Percentiles rank a stretch among this genome's conserved stretches.
Conservation (phyloP, 2,329 filamentous ascomycete genomes). For the Stagonosporopsis rhizophila region DNA sequence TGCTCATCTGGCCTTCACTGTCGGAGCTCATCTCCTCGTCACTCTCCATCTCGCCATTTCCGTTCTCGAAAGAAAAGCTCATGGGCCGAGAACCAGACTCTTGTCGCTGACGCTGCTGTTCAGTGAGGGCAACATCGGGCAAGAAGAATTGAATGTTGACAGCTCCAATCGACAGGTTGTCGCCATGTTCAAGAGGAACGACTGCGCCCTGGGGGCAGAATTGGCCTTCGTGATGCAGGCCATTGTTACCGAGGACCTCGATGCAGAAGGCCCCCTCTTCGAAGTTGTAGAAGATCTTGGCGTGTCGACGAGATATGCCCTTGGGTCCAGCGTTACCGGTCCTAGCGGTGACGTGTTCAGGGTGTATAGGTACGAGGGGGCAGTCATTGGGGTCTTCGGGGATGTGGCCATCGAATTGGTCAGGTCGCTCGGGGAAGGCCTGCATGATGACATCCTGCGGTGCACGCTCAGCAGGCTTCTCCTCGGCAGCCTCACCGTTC, state of each 20-base stretch:
- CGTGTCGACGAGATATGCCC: constrained; percentile 75
- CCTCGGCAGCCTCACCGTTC: constrained; percentile 41
- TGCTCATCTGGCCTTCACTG: constrained; percentile 41
- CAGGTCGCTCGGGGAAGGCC: constrained; percentile 44
- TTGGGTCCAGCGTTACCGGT: constrained; percentile 69
- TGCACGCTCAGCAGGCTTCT: constrained; percentile 40
- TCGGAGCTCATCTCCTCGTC: constrained; percentile 51
- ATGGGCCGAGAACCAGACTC: constrained; percentile 64
- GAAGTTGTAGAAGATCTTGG: constrained; percentile 74
- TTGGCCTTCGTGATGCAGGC: constrained; percentile 59
- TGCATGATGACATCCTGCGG: constrained; percentile 48
- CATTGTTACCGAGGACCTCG: constrained; percentile 68
- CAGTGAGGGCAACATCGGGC: constrained; percentile 58
- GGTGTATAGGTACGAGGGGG: constrained; percentile 75
- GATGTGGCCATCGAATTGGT: constrained; percentile 64
- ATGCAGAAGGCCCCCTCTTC: constrained; percentile 70
- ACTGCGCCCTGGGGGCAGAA: constrained; percentile 30
- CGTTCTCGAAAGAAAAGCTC: constrained; percentile 75
- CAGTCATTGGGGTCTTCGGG: constrained; percentile 66
- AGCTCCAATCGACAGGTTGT: constrained; percentile 74
- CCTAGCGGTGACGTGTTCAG: constrained; percentile 52
- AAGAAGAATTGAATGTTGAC: constrained; percentile 73
- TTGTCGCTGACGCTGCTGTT: constrained; percentile 59
- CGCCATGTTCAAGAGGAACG: constrained; percentile 66
- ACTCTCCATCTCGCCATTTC: constrained; percentile 62